Conservation (phyloP, 2,329 filamentous ascomycete species). For the Fusarium nisikadoi region DNA sequence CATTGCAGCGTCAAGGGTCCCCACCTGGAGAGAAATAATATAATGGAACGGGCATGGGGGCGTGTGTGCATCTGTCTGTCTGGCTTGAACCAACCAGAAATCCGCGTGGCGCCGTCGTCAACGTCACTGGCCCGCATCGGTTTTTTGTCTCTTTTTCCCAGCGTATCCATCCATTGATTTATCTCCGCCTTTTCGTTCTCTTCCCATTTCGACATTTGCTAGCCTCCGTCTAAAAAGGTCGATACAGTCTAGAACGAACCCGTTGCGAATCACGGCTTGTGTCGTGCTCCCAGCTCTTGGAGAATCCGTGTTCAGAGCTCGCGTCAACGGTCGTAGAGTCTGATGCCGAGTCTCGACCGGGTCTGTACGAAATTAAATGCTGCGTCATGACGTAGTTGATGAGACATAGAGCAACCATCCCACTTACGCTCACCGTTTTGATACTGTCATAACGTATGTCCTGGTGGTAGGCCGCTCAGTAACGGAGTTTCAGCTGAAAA, state of each 20-base stretch:
- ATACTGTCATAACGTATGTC: neutral
- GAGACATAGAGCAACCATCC: slow-evolving; percentile 1
- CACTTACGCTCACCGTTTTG: slow-evolving; percentile 19
- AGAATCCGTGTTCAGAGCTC: neutral
- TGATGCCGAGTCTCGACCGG: slow-evolving; percentile 17
- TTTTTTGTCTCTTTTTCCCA: neutral
- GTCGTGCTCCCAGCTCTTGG: neutral
- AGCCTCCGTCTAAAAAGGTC: slow-evolving; percentile 3
- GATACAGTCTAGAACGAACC: slow-evolving; percentile 24
- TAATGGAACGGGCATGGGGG: slow-evolving; percentile 11
- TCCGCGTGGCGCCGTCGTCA: slow-evolving; percentile 35
- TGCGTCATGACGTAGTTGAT: slow-evolving; percentile 40
- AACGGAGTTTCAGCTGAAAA: slow-evolving; percentile 25
- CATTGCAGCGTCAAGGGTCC: slow-evolving; percentile 45
- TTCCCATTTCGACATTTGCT: slow-evolving; percentile 1
- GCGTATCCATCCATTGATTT: neutral
- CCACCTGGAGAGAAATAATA: slow-evolving; percentile 35
- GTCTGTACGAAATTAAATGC: slow-evolving; percentile 4
- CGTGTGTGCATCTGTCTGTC: slow-evolving; percentile 17
- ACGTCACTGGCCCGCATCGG: slow-evolving; percentile 41
- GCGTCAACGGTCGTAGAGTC: neutral
- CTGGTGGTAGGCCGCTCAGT: neutral
- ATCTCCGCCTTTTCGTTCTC: slow-evolving; percentile 27
- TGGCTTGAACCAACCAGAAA: slow-evolving; percentile 30
- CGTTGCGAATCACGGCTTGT: neutral